Conservation (phyloP, 805 yeast genomes). For the Ogataea paradorogensis region DNA sequence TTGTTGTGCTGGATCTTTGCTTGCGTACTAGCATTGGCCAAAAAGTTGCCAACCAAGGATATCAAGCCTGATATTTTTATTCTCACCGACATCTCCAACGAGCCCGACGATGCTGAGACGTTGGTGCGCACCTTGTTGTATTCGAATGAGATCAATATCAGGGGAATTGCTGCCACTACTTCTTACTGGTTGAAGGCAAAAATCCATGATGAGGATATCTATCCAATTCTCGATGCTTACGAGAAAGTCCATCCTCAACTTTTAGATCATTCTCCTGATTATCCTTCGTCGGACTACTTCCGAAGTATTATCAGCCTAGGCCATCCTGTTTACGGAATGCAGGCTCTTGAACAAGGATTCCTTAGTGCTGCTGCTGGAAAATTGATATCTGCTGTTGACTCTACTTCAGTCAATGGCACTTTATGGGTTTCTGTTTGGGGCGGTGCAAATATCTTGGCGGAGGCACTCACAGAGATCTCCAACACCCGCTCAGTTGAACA, state of each 20-base stretch:
- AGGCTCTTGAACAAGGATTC: constrained; percentile 15
- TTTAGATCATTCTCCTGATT: constrained; percentile 26
- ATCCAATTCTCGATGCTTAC: constrained; percentile 33
- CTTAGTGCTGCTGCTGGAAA: constrained; percentile 28
- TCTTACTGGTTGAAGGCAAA: constrained; percentile 33
- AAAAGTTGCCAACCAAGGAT: constrained; percentile 12
- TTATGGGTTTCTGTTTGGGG: constrained; percentile 32
- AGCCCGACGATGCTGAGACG: constrained; percentile 33
- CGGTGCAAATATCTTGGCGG: constrained; percentile 33
- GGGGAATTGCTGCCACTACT: constrained; percentile 34
- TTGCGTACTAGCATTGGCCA: neutral
- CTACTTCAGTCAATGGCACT: constrained; percentile 10
- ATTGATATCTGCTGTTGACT: constrained; percentile 26
- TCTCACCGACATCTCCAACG: constrained; percentile 32
- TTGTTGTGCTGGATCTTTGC: neutral
- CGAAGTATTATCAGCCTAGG: constrained; percentile 27
- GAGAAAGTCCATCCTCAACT: constrained; percentile 26
- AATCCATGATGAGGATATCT: constrained; percentile 30
- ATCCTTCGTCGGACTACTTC: constrained; percentile 29
- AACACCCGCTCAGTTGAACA: constrained; percentile 5
- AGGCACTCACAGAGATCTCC: constrained; percentile 18
- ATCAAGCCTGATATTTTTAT: constrained; percentile 30
- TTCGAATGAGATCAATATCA: constrained; percentile 29
- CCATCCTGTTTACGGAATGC: constrained; percentile 27
- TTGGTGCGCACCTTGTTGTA: constrained; percentile 31